Base-by-base conservation (phyloP, 495 filamentous ascomycete genomes). In the Hyaloscypha hepaticicola region DNA sequence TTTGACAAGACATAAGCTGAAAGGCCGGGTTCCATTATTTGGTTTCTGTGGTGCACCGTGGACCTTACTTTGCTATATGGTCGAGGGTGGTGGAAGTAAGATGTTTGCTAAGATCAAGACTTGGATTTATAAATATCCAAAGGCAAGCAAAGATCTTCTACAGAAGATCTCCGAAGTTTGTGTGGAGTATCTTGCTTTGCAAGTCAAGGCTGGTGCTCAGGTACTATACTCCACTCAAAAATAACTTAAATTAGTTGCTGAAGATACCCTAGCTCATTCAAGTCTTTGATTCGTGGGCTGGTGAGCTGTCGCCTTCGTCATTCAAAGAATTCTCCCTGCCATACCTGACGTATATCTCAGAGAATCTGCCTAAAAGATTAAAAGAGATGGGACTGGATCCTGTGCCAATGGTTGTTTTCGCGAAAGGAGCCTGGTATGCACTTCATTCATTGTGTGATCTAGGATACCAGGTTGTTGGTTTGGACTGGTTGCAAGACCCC, bases 241-340 rank as follows among this genome's bases (percentile, higher is more conserved):
- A 45, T 45, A 19, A 9, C 16, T 0, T 19, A 45, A 33, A n/a
- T 9, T n/a, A 3, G 19, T 26, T 11, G 11, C 28, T 33, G 25
- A 58, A 21, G 9, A 25, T 12, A 65, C 14, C 19, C 31, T 21
- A 96, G 85, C 81, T 98, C 70, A 78, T 99, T 26, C 96, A 98
- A 77, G 92, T 99, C n/a, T 99, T 99, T 73, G 95, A 99, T 74
- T 97, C 94, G 5, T 99, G 94, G 93, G 95, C 96, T 5, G 93
- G 90, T 2, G 95, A 98, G 77, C 83, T 99, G 31, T 92, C 90
- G 3, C 93, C 95, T 1, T 76, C 82, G 3, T 85, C 88, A 0
- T 97, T 98, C 81, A 87, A 85, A 72, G 79, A 83, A 45, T 95
- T 97, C 74, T 87, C 92, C 8, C 82, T 93, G 53, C 95, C 94